Base-by-base conservation (phyloP, 106 monocot genomes). In the Chionographis japonica region DNA sequence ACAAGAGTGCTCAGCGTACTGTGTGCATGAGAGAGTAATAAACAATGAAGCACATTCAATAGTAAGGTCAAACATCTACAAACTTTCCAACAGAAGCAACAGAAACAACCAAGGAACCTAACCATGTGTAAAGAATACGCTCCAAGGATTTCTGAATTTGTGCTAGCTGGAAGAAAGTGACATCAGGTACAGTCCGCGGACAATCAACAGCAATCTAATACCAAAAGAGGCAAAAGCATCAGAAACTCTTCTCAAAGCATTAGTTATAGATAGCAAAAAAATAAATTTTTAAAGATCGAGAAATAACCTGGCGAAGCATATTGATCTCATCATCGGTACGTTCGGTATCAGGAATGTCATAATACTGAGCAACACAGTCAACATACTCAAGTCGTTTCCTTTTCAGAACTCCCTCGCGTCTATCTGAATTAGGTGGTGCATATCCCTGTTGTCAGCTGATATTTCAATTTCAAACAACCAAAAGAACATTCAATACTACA, bases 351-450 rank as follows among this genome's bases (percentile, higher is more conserved):
- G 92, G 87, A 81, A 97, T 83, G 61, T 90, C 97, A 83, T 97
- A 90, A 70, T 85, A 97, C 57, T 92, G 92, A 71, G 97, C 75
- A 69, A 97, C 92, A 81, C 92, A 97, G n/a, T 97, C 97, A 59
- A 97, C 71, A 68, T 97, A 97, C 67, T 97, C 97, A 50, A 80
- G 59, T 50, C 97, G 79, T 77, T 92, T 97, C 76, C 97, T 82
- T 20, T 80, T 69, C 60, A 97, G 68, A 81, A 89, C 80, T 80
- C 87, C 84, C 63, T 87, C 74, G 50, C 92, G 81, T 89, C 97
- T 82, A 92, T 97, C 97, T 85, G 92, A 85, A 92, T 97, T 97
- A 85, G 97, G 85, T 72, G 97, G 84, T 83, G 97, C 97, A 87
- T 97, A 97, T 85, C 97, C 97, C 97, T 97, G 97, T 89, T 75